Evolutionary conservation across 164 flowering plant species (phyloP).

Genomic region (Stephania japonica): DNA sequence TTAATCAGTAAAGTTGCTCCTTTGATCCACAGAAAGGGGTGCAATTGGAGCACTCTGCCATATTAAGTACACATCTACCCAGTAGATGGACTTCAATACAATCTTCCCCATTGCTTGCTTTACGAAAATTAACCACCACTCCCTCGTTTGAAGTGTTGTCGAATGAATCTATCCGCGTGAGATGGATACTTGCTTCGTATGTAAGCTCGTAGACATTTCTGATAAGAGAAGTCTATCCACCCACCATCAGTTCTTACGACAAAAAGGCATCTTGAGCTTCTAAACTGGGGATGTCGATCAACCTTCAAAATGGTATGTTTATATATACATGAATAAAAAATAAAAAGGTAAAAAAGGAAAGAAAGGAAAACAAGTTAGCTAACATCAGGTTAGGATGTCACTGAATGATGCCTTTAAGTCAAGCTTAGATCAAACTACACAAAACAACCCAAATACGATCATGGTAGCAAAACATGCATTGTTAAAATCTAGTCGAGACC

Average conservation of each 20-base stretch:
- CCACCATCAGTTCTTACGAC: conserved; percentile 76
- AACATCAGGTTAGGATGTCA: background rate
- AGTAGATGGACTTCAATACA: background rate
- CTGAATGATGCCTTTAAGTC: background rate
- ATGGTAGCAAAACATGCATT: background rate
- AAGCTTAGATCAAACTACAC: background rate
- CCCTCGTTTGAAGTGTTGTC: conserved; percentile 55
- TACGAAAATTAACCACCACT: conserved; percentile 25
- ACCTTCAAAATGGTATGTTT: conserved; percentile 38
- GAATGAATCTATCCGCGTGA: conserved; percentile 63
- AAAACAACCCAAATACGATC: background rate
- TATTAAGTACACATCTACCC: background rate
- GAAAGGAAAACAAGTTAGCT: background rate
- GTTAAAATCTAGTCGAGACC: background rate
- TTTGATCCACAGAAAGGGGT: background rate
- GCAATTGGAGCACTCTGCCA: background rate
- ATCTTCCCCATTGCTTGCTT: background rate
- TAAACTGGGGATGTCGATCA: conserved; percentile 81
- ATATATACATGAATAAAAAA: no score
- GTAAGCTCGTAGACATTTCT: conserved; percentile 77
- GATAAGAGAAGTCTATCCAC: conserved; percentile 91
- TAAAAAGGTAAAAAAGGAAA: background rate
- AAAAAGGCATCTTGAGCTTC: conserved; percentile 71
- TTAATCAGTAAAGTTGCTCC: background rate
- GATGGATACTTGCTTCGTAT: conserved; percentile 71